Conservation (phyloP, 257 asterid species). For the Nicotiana benthamiana region DNA sequence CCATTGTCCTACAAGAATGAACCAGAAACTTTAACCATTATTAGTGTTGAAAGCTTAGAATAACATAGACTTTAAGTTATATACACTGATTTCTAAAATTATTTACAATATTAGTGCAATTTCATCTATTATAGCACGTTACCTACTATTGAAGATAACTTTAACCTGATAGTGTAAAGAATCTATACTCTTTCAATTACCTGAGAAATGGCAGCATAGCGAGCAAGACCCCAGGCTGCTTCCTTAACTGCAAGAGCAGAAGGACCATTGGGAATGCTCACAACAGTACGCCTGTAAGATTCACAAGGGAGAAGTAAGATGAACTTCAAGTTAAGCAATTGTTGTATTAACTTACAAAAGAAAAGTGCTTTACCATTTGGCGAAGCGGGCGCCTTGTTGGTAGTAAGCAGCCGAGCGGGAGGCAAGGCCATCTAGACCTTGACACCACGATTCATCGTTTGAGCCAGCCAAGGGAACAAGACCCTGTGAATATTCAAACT, state of each 20-base stretch:
- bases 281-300: conserved; percentile 56
- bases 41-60: not conserved
- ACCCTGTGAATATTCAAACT: conserved; percentile 32
- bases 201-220: conserved; percentile 75
- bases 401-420: conserved; percentile 79
- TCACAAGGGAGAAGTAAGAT: not conserved
- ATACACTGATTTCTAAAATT: not conserved
- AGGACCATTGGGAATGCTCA: conserved; percentile 73
- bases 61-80: too few species aligned
- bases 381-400: conserved; percentile 74
- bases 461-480: conserved; percentile 70
- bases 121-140: not conserved
- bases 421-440: conserved; percentile 76
- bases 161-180: not conserved
- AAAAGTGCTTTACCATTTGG: conserved; percentile 38
- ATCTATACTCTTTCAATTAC: conserved; percentile 8
- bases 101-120: not conserved
- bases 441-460: conserved; percentile 76
- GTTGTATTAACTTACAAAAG: not conserved
- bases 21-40: not conserved
- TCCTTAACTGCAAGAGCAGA: conserved; percentile 72
- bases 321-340: not conserved
- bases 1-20: conserved; percentile 55
- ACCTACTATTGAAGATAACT: not conserved
- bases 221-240: conserved; percentile 89